Evolutionary conservation across 257 asterid genomes (phyloP).

Genomic region (Rauvolfia tetraphylla): DNA sequence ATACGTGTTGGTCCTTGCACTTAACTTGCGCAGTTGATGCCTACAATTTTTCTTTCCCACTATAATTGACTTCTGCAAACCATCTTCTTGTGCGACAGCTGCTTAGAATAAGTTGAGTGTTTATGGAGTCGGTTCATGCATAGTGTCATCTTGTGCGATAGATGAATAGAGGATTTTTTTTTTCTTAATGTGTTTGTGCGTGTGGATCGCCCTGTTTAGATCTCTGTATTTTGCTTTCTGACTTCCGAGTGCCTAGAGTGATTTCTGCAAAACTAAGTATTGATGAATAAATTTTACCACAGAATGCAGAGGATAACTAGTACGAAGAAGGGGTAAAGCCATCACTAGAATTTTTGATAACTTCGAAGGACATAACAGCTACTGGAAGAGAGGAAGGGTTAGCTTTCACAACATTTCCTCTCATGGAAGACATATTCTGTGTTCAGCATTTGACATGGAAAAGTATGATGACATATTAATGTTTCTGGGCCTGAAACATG

Average conservation of each 20-base stretch:
- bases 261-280: not conserved
- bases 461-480: constrained; percentile 16
- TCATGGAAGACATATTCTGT: constrained; percentile 28
- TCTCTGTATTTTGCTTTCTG: no score
- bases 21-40: no score
- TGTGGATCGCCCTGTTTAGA: no score
- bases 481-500: constrained; percentile 28
- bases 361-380: constrained; percentile 35
- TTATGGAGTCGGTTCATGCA: no score
- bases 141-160: no score
- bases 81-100: no score
- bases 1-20: no score
- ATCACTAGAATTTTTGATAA: constrained; percentile 31
- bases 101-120: no score
- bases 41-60: no score
- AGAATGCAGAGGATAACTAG: constrained; percentile 45
- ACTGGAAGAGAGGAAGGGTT: constrained; percentile 31
- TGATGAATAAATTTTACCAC: constrained; percentile 3
- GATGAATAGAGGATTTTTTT: no score
- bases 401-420: constrained; percentile 33
- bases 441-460: constrained; percentile 25
- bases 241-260: not conserved
- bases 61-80: no score
- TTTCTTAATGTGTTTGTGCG: no score
- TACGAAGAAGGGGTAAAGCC: constrained; percentile 27